Evolutionary conservation across 495 filamentous ascomycete genomes (phyloP), one percentile per base, ranked within the genome.

Genomic region (Xylaria nigripes): DNA sequence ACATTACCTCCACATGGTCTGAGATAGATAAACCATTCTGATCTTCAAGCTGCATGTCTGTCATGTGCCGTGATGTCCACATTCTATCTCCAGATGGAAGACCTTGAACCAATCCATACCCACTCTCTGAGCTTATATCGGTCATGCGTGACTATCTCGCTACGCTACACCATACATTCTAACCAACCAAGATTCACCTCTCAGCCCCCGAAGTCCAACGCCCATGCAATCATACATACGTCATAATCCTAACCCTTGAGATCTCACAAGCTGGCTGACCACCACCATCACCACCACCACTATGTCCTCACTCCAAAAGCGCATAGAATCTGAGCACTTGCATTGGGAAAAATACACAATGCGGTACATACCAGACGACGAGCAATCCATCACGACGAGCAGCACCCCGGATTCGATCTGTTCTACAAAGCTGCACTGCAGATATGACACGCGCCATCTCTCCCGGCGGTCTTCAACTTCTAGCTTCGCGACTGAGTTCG

Each of bases 401-500:
- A 59, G 48, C 51, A 18, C 46, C 46, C 19, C 32, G 24, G 34
- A 41, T 22, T 59, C 56, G 19, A 25, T 53, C 36, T 48, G 43
- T 48, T 43, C 49, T 12, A 16, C 51, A 15, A 24, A 34, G 3
- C 18, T 16, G 24, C 56, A 56, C 45, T 63, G 61, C 19, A 49
- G 59, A 29, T 66, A 63, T 46, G 54, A 56, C 2, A 45, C 25
- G 1, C 50, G 42, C 40, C 45, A 36, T 21, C 34, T 57, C 9
- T 64, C 61, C 7, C 48, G 61, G 16, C 54, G 64, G 8, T 66
- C 64, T 4, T 64, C 61, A 15, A 41, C 61, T 27, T 64, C 64
- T 16, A 66, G 64, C 55, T 48, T 62, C 49, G 58, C 50, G 8
- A 60, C 61, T n/a, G 61, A 62, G 42, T 43, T 50, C 44, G 59